Conservation (phyloP, 257 asterid genomes). For the Ilex asprella region DNA sequence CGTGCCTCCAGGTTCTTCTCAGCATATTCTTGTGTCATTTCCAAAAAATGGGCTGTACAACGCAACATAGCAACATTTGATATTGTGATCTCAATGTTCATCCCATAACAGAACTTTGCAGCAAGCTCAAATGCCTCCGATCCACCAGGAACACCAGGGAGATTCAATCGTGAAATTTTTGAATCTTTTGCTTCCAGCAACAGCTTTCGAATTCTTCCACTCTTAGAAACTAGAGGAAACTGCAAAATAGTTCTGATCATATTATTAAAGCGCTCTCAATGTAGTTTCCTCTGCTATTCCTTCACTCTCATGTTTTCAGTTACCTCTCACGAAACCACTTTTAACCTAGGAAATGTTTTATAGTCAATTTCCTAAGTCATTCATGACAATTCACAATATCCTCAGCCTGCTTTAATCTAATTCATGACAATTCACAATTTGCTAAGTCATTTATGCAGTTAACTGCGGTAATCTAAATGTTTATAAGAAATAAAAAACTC, state of each 20-base stretch:
- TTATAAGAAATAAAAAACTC: background rate
- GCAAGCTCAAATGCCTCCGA: slow-evolving; percentile 80
- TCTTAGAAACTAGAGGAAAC: slow-evolving; percentile 84
- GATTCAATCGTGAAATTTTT: slow-evolving; percentile 48
- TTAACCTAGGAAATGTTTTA: too few relatives aligned
- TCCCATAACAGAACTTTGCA: slow-evolving; percentile 90
- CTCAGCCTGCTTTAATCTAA: too few relatives aligned
- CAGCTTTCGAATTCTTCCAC: slow-evolving; percentile 67
- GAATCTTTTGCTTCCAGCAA: slow-evolving; percentile 65
- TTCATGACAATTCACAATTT: too few relatives aligned
- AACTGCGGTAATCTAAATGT: background rate
- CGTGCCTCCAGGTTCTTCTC: slow-evolving; percentile 68
- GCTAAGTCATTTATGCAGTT: too few relatives aligned
- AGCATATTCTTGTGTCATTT: slow-evolving; percentile 77
- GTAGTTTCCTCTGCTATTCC: too few relatives aligned
- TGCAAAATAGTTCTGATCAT: slow-evolving; percentile 22
- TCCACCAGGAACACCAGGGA: slow-evolving; percentile 77
- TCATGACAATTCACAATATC: too few relatives aligned
- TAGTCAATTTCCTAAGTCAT: too few relatives aligned
- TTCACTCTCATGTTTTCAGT: too few relatives aligned
- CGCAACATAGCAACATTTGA: slow-evolving; percentile 63
- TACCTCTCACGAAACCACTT: too few relatives aligned
- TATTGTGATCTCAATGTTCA: slow-evolving; percentile 54
- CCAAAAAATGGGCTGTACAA: slow-evolving; percentile 71
- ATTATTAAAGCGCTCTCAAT: slow-evolving; percentile 1